A percentile compares a stretch with the other conserved stretches of the same genome.
phyloP scores from a whole-genome alignment of 495 filamentous ascomycete species.

The Aspergillus asperescens region DNA sequence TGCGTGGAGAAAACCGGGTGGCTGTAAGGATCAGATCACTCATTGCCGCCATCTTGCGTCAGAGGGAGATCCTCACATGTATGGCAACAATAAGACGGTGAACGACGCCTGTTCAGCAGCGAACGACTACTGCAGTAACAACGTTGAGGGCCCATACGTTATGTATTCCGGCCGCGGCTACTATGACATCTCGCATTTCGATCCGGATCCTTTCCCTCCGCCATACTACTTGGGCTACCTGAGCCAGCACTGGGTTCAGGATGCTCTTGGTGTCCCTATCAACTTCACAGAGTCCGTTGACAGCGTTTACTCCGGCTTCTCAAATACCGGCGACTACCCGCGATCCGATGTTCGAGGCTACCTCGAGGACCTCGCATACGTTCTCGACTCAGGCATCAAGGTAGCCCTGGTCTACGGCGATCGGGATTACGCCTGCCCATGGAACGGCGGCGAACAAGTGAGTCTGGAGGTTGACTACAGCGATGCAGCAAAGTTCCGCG shows the following conservation, averaged over 20 bases:
- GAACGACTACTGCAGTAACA: slow-evolving; percentile 31
- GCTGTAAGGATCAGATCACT: slow-evolving; percentile 55
- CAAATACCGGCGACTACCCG: slow-evolving; percentile 41
- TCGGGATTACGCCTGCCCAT: slow-evolving; percentile 55
- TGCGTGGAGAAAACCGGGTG: slow-evolving; percentile 46
- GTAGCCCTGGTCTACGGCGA: slow-evolving; percentile 67
- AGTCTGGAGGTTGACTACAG: slow-evolving; percentile 39
- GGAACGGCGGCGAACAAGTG: slow-evolving; percentile 44
- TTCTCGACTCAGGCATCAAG: slow-evolving; percentile 54
- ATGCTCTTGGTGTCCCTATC: slow-evolving; percentile 57
- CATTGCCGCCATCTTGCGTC: slow-evolving; percentile 40
- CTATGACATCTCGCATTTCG: slow-evolving; percentile 57
- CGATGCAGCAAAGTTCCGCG: slow-evolving; percentile 35
- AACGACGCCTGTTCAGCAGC: slow-evolving; percentile 38
- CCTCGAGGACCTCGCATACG: slow-evolving; percentile 46
- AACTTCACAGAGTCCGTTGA: slow-evolving; percentile 57
- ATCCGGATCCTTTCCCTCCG: slow-evolving; percentile 58
- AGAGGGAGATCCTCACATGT: slow-evolving; percentile 41
- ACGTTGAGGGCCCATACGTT: slow-evolving; percentile 35
- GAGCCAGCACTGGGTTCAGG: slow-evolving; percentile 56
- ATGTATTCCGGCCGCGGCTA: slow-evolving; percentile 40
- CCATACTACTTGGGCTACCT: slow-evolving; percentile 59
- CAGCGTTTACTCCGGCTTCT: slow-evolving; percentile 50
- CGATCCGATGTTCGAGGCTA: slow-evolving; percentile 45
- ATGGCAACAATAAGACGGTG: slow-evolving; percentile 40